Percentiles rank a stretch among this genome's conserved stretches.
phyloP scores from a whole-genome alignment of 2,329 filamentous ascomycete species.

The Aureobasidium subglaciale region DNA sequence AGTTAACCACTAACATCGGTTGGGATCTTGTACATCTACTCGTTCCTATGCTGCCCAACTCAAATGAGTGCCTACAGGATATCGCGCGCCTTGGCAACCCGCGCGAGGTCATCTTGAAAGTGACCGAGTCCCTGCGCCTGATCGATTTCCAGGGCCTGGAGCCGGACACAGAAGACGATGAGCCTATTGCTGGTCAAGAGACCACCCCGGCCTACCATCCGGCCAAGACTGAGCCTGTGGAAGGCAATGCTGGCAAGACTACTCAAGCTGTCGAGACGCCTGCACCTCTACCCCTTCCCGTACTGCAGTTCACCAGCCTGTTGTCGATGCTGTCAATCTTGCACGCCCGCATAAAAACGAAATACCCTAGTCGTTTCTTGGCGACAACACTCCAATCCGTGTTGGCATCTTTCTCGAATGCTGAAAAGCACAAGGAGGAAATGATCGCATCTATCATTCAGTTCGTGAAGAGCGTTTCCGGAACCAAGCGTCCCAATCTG shows the following conservation, averaged over 20 bases:
- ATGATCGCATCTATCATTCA: conserved; percentile 64
- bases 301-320: conserved; percentile 59
- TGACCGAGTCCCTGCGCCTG: conserved; percentile 63
- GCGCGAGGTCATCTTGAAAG: conserved; percentile 72
- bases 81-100: conserved; percentile 74
- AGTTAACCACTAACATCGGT: conserved; percentile 67
- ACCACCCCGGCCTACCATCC: conserved; percentile 22
- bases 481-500: conserved; percentile 57
- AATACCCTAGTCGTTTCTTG: conserved; percentile 70
- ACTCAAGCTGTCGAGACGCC: conserved; percentile 27
- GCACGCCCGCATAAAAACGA: conserved; percentile 68
- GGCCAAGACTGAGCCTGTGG: conserved; percentile 21
- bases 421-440: conserved; percentile 50
- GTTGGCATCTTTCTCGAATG: conserved; percentile 56
- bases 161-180: conserved; percentile 53
- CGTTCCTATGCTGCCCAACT: conserved; percentile 56
- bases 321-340: conserved; percentile 66
- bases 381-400: conserved; percentile 70
- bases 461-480: conserved; percentile 62
- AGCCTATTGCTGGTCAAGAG: conserved; percentile 19
- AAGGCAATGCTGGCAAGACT: conserved; percentile 16
- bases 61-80: conserved; percentile 64
- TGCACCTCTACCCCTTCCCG: conserved; percentile 33
- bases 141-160: conserved; percentile 43
- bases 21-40: conserved; percentile 78